A percentile compares a stretch with the other conserved stretches of the same genome.
Conservation (phyloP, 805 yeast genomes). For the Lipomyces mesembrius region DNA sequence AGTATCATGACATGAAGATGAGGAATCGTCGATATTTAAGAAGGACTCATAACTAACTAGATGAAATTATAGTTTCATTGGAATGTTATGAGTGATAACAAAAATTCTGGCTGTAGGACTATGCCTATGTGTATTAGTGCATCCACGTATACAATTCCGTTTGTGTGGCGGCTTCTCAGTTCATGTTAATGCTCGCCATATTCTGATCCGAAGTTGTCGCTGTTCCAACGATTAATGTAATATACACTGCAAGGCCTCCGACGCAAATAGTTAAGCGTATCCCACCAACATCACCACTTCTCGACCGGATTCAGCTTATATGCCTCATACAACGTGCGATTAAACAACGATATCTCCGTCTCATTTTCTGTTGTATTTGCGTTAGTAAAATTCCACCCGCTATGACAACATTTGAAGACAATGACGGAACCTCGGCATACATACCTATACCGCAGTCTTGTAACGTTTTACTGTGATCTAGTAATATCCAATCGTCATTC, state of each 20-base stretch:
- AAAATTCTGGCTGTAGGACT: too few relatives aligned
- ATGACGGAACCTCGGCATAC: constrained; percentile 12
- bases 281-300: constrained; percentile 64
- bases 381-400: constrained; percentile 40
- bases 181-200: too few relatives aligned
- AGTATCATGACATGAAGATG: too few relatives aligned
- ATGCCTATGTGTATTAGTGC: too few relatives aligned
- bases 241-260: neutral
- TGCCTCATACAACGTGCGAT: constrained; percentile 63
- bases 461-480: constrained; percentile 51
- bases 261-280: neutral
- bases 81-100: too few relatives aligned
- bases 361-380: constrained; percentile 64
- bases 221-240: neutral
- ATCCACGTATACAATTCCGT: too few relatives aligned
- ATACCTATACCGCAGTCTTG: constrained; percentile 55
- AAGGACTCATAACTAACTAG: too few relatives aligned
- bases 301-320: constrained; percentile 86
- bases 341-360: constrained; percentile 87
- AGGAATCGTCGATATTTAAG: too few relatives aligned
- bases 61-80: too few relatives aligned
- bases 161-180: too few relatives aligned
- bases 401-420: constrained; percentile 40
- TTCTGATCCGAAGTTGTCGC: too few relatives aligned
- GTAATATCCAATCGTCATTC: constrained; percentile 74